phyloP scores from a whole-genome alignment of 257 asterid genomes.

The Catharanthus roseus region DNA sequence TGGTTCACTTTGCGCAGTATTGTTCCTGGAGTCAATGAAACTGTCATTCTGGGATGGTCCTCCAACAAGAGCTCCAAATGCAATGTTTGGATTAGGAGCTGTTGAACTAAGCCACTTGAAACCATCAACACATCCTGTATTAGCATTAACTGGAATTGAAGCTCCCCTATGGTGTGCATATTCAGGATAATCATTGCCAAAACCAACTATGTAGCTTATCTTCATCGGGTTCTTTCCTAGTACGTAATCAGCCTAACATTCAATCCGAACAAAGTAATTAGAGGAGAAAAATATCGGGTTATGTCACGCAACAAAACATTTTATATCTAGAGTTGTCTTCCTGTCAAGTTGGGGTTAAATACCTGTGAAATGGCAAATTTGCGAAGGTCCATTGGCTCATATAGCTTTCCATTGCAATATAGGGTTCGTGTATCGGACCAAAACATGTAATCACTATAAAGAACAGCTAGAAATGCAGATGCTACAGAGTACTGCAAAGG shows the following conservation, averaged over 20 bases:
- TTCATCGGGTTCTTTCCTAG: constrained; percentile 63
- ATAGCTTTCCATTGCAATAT: constrained; percentile 42
- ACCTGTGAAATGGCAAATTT: constrained; percentile 51
- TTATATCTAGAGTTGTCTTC: too few species aligned
- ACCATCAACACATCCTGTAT: constrained; percentile 59
- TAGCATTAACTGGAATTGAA: constrained; percentile 49
- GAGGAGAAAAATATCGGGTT: neutral
- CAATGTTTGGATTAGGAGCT: constrained; percentile 61
- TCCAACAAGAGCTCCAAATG: constrained; percentile 69
- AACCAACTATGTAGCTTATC: constrained; percentile 78
- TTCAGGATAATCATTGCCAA: constrained; percentile 56
- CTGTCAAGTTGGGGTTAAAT: neutral
- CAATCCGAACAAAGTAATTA: neutral
- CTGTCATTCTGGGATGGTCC: constrained; percentile 73
- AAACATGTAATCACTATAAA: constrained; percentile 63
- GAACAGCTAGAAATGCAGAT: constrained; percentile 56
- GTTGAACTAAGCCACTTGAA: constrained; percentile 60
- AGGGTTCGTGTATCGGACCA: constrained; percentile 38
- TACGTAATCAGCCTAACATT: constrained; percentile 55
- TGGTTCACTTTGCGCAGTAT: constrained; percentile 73
- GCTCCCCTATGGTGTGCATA: constrained; percentile 85
- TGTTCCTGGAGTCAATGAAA: constrained; percentile 55
- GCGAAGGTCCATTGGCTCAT: constrained; percentile 37
- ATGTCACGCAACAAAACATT: neutral
- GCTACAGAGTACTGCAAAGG: constrained; percentile 50